Evolutionary conservation across 345 rosid species (phyloP), one percentile per base, ranked within the genome.

Genomic region (Syzygium oleosum): DNA sequence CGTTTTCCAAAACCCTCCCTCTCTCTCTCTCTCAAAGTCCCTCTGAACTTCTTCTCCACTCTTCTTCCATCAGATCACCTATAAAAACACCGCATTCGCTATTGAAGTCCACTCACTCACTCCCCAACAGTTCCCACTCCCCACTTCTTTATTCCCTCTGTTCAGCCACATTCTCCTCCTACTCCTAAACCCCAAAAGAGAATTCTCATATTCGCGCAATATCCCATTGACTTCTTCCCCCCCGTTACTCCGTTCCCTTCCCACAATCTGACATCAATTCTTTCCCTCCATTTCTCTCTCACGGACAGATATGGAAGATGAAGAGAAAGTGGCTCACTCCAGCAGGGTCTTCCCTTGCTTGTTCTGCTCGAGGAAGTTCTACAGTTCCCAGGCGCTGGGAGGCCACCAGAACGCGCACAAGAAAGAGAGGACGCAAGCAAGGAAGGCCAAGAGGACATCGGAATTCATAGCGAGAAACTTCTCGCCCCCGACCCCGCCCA

Each of bases 361-460:
- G 34, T 97, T 95, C 88, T 97, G 99, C 87, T 93, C 99, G 9
- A 92, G 98, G 90, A 93, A 96, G 86, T 97, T 97, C 88, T 92
- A 94, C 90, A 97, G 97, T 80, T 97, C 99, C 31, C 99, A 97
- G 89, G 99, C 99, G 11, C 87, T 97, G 34, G 99, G 99, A 25
- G 99, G 99, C 38, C 99, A 97, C 89, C 99, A 97, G 84, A 97
- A 97, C 54, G 99, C 99, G 25, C 98, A 97, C 93, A 97, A 95
- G 96, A 96, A 93, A 85, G 99, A 97, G 88, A 92, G 99, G 88
- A 92, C 87, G 12, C 95, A 96, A 15, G 97, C 96, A 1, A 92
- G 98, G 89, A 97, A 93, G 87, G 96, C 95, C 46, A 95, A 93
- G 92, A 90, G 95, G 55, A 93, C 90, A 7, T 90, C 93, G 1